A percentile compares a stretch with the other conserved stretches of the same genome.
Evolutionary conservation across 306 rosid species (phyloP).

Genomic region (Sicyos baderoa): DNA sequence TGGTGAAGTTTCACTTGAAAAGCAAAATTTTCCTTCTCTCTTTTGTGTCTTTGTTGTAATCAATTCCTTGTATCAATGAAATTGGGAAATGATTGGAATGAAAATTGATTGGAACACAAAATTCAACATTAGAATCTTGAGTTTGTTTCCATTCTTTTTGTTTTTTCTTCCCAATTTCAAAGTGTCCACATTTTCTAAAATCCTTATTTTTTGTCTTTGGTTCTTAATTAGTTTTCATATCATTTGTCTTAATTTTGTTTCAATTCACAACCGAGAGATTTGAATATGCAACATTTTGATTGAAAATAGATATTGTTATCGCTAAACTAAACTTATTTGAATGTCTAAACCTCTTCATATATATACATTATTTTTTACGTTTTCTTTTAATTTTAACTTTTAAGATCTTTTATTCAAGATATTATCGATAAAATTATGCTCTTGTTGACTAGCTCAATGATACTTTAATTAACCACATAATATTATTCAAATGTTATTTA

Average conservation of each 20-base stretch:
- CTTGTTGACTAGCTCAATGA: too few species aligned
- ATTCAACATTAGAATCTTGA: background rate
- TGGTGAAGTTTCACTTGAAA: conserved; percentile 5
- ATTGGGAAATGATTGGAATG: background rate
- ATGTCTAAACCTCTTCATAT: too few species aligned
- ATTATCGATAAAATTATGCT: too few species aligned
- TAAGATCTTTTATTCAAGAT: too few species aligned
- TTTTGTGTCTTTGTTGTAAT: background rate
- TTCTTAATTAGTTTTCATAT: background rate
- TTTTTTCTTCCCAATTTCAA: background rate
- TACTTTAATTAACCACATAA: background rate
- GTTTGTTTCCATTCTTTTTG: background rate
- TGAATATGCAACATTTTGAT: too few species aligned
- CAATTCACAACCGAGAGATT: too few species aligned
- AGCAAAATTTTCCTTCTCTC: background rate
- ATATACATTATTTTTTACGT: too few species aligned
- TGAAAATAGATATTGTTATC: too few species aligned
- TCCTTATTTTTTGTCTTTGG: background rate
- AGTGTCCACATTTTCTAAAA: background rate
- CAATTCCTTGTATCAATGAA: background rate
- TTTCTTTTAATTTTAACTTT: too few species aligned
- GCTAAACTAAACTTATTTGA: too few species aligned
- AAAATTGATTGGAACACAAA: conserved; percentile 1
- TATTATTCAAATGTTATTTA: too few species aligned
- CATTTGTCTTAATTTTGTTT: background rate